Percentiles rank a stretch among this genome's conserved stretches.
Evolutionary conservation across 129 eudicot genomes (phyloP).

Genomic region (Apium graveolens): DNA sequence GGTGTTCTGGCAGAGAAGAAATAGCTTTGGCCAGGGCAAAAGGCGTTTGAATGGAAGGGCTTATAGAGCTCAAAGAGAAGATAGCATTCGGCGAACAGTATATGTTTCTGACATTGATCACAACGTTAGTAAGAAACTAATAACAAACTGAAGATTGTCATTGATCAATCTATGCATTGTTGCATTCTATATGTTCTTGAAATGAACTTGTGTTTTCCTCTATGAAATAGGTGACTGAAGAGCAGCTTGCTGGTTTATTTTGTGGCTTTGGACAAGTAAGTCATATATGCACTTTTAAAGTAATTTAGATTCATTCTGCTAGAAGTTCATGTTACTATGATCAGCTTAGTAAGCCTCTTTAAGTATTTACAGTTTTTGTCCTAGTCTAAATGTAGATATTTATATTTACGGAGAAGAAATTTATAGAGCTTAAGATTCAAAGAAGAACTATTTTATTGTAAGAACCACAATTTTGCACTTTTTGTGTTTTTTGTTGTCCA

Average conservation of each 20-base stretch:
- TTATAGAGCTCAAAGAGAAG: constrained; percentile 79
- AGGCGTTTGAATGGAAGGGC: constrained; percentile 60
- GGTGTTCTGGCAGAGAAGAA: constrained; percentile 47
- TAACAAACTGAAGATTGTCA: not conserved
- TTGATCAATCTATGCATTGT: not conserved
- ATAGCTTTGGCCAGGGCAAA: constrained; percentile 48
- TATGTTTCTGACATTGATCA: constrained; percentile 80
- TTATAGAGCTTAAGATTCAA: not conserved
- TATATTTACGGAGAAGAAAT: not conserved
- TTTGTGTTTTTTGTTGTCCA: not conserved
- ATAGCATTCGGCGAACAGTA: constrained; percentile 73
- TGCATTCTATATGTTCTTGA: not conserved
- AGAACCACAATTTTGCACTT: not conserved
- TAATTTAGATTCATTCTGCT: constrained; percentile 1
- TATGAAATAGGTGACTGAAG: constrained; percentile 70
- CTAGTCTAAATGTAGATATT: not conserved
- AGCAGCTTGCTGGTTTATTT: constrained; percentile 82
- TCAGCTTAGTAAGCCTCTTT: not conserved
- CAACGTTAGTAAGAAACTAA: constrained; percentile 40
- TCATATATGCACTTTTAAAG: constrained; percentile 8
- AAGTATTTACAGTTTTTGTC: not conserved
- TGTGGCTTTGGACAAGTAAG: constrained; percentile 84
- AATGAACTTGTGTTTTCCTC: not conserved
- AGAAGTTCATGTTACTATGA: not conserved
- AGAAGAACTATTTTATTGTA: not conserved